Percentiles rank a stretch among this genome's conserved stretches.
Conservation (phyloP, 345 rosid species). For the Xanthoceras sorbifolium region DNA sequence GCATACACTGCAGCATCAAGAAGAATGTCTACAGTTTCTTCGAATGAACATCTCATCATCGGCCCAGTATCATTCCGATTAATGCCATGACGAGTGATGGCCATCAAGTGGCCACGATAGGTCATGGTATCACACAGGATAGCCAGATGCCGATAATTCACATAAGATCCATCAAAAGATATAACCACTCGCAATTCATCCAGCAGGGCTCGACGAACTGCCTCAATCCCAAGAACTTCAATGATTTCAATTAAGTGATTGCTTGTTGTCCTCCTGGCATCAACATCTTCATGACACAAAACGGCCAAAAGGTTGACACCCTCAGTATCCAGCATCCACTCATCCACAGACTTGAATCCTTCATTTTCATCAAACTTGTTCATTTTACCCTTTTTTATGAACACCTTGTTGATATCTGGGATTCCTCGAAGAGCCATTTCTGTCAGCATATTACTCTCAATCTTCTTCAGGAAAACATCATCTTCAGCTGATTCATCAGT, state of each 20-base stretch:
- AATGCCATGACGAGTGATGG: conserved; percentile 97
- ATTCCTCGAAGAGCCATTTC: conserved; percentile 98
- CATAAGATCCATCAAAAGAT: conserved; percentile 97
- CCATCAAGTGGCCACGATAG: conserved; percentile 97
- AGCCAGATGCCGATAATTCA: conserved; percentile 95
- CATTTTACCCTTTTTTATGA: conserved; percentile 75
- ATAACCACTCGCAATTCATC: conserved; percentile 97
- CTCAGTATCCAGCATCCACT: conserved; percentile 99
- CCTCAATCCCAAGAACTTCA: conserved; percentile 97
- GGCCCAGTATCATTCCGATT: conserved; percentile 97
- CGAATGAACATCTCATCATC: conserved; percentile 96
- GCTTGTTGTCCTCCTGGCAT: conserved; percentile 89
- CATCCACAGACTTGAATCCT: conserved; percentile 81
- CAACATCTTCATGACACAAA: conserved; percentile 93
- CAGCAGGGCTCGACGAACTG: conserved; percentile 88
- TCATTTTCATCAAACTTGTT: conserved; percentile 79
- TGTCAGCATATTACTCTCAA: conserved; percentile 94
- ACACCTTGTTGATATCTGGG: conserved; percentile 94
- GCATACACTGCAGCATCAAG: conserved; percentile 98
- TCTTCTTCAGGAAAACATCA: conserved; percentile 94
- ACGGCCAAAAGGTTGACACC: conserved; percentile 98
- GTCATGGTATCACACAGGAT: conserved; percentile 98
- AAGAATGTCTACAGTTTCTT: conserved; percentile 97
- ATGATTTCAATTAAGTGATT: conserved; percentile 94
- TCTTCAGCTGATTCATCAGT: conserved; percentile 95